Percentiles rank a stretch among this genome's conserved stretches.
Evolutionary conservation across 164 flowering plant species (phyloP).

Genomic region (Magnolia sinica): DNA sequence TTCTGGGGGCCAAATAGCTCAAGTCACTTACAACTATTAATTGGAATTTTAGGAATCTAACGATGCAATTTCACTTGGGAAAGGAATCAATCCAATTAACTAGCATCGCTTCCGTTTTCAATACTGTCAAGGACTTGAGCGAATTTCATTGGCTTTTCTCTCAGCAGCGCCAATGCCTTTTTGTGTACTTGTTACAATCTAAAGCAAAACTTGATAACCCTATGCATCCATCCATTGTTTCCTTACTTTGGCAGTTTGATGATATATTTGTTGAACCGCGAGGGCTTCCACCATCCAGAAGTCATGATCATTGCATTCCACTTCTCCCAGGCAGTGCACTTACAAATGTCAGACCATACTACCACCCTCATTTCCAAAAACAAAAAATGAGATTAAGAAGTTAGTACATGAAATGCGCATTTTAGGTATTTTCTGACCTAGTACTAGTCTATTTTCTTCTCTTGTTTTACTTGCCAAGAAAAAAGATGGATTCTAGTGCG

Average conservation of each 20-base stretch:
- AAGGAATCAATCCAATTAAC: too few species aligned
- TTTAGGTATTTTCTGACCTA: not conserved
- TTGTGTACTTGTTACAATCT: not conserved
- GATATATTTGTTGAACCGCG: not conserved
- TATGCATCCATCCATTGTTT: not conserved
- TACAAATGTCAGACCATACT: not conserved
- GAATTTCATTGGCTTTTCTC: too few species aligned
- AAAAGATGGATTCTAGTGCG: not conserved
- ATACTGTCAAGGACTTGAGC: too few species aligned
- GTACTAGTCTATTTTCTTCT: not conserved
- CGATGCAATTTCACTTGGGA: too few species aligned
- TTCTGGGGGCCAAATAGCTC: too few species aligned
- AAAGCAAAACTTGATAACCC: not conserved
- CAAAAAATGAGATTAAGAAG: not conserved
- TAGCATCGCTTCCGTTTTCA: too few species aligned
- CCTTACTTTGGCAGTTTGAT: not conserved
- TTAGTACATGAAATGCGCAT: not conserved
- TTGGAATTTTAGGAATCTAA: too few species aligned
- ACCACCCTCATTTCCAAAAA: not conserved
- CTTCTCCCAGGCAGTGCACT: not conserved
- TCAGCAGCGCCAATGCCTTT: not conserved
- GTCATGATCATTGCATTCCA: not conserved
- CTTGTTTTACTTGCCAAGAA: not conserved
- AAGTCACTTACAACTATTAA: too few species aligned
- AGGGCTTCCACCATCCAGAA: not conserved